A percentile compares a stretch with the other conserved stretches of the same genome.
These are phyloP conservation scores for Phycomyces nitens DNA, from an alignment of 192 early-diverging fungal species.

Conservation along the genomic window DNA sequence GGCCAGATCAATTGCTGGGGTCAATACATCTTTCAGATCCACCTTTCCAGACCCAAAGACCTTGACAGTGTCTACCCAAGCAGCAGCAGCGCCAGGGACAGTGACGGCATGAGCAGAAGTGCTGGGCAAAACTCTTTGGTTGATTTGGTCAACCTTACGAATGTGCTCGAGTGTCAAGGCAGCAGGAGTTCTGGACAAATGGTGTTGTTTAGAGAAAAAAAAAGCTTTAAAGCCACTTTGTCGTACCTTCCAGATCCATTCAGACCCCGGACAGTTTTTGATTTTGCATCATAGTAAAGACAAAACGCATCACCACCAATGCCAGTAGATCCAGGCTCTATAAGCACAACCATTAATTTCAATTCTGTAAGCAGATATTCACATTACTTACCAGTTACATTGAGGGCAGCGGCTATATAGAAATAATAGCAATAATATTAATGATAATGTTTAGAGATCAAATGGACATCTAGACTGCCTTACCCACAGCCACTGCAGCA, in stretches of 20 bases:
- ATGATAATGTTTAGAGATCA: not conserved
- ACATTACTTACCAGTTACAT: slow-evolving; percentile 58
- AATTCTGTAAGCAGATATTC: too few species aligned
- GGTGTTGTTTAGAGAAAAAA: too few species aligned
- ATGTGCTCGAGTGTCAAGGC: slow-evolving; percentile 52
- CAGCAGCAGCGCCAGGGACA: slow-evolving; percentile 73
- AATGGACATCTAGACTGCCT: slow-evolving; percentile 2
- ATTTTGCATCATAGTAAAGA: slow-evolving; percentile 67
- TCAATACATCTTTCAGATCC: slow-evolving; percentile 50
- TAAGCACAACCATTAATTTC: too few species aligned
- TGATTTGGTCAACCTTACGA: slow-evolving; percentile 26
- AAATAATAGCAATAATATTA: too few species aligned
- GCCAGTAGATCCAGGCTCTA: slow-evolving; percentile 69
- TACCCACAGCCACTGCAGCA: slow-evolving; percentile 59
- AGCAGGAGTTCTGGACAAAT: slow-evolving; percentile 43
- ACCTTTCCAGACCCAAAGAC: slow-evolving; percentile 62
- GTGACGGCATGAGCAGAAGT: slow-evolving; percentile 51
- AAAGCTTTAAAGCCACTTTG: too few species aligned
- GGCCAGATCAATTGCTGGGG: slow-evolving; percentile 67
- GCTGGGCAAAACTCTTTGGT: slow-evolving; percentile 31
- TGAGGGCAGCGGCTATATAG: slow-evolving; percentile 60
- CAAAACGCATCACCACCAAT: slow-evolving; percentile 81
- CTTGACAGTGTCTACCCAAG: slow-evolving; percentile 65
- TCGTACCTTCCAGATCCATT: slow-evolving; percentile 60
- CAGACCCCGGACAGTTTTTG: slow-evolving; percentile 48